These are phyloP conservation scores for Gloeophyllum trabeum DNA, from an alignment of 768 basidiomycete genomes.

Conservation along the genomic window DNA sequence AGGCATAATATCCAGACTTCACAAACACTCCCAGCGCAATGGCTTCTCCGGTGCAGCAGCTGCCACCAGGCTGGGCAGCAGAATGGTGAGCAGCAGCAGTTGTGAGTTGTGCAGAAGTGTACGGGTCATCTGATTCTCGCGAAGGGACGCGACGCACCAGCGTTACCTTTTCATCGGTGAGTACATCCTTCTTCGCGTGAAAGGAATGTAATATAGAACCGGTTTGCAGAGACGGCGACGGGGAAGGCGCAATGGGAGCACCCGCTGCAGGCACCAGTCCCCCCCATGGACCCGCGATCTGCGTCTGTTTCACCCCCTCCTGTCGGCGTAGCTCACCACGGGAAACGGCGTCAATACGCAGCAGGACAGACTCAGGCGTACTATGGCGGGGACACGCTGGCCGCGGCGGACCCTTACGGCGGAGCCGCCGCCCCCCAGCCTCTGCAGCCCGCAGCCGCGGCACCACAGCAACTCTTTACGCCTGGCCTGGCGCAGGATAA, in stretches of 20 bases:
- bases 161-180: constrained; percentile 84
- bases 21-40: too few relatives aligned
- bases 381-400: constrained; percentile 40
- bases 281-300: constrained; percentile 28
- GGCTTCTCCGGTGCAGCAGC: constrained; percentile 45
- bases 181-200: constrained; percentile 16
- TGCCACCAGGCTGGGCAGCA: constrained; percentile 89
- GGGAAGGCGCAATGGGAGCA: constrained; percentile 87
- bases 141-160: constrained; percentile 72
- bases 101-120: neutral
- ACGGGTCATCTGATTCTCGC: neutral
- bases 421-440: constrained; percentile 23
- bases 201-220: neutral
- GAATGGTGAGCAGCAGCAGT: constrained; percentile 54
- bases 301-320: constrained; percentile 33
- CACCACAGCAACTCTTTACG: constrained; percentile 61
- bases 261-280: constrained; percentile 30
- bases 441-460: constrained; percentile 26
- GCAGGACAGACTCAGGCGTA: constrained; percentile 89
- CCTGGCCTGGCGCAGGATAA: constrained; percentile 69
- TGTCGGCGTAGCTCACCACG: constrained; percentile 26
- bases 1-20: too few relatives aligned
- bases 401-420: constrained; percentile 34
- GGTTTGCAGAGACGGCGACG: constrained; percentile 60
- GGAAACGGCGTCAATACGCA: constrained; percentile 87